Evolutionary conservation across 2,329 filamentous ascomycete genomes (phyloP).

Genomic region (Botryotinia narcissicola): DNA sequence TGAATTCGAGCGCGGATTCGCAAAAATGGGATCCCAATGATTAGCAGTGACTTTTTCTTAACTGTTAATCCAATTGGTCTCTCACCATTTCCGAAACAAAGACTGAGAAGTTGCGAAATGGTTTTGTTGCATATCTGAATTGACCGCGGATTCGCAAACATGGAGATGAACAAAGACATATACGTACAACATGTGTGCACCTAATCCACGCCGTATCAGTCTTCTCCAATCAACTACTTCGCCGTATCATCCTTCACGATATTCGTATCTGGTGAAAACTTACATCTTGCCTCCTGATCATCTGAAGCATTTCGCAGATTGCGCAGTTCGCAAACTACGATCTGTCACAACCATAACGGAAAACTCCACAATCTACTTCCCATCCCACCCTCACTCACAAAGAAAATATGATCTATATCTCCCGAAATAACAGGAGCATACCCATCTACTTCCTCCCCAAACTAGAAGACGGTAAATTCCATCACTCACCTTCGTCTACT

Average conservation of each 20-base stretch:
- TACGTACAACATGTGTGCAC: not conserved
- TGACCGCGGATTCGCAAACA: not conserved
- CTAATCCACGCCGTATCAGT: not conserved
- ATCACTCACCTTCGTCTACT: not conserved
- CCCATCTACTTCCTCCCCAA: not conserved
- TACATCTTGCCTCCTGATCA: not conserved
- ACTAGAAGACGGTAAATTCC: not conserved
- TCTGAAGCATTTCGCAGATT: not conserved
- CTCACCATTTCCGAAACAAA: not conserved
- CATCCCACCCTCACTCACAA: not conserved
- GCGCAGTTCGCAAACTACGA: not conserved
- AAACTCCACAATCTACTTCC: not conserved
- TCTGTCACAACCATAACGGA: not conserved
- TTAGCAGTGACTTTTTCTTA: not conserved
- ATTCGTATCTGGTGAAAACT: not conserved
- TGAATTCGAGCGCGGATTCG: not conserved
- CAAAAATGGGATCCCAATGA: not conserved
- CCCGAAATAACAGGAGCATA: not conserved
- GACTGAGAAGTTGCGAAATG: not conserved
- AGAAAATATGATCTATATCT: not conserved
- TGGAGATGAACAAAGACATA: not conserved
- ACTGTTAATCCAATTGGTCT: not conserved
- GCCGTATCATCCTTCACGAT: not conserved
- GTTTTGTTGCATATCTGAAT: slow-evolving; percentile 8
- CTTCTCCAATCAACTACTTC: not conserved